These are phyloP conservation scores for Raphanus raphanistrum DNA, from an alignment of 345 rosid species.

Conservation along the genomic window DNA sequence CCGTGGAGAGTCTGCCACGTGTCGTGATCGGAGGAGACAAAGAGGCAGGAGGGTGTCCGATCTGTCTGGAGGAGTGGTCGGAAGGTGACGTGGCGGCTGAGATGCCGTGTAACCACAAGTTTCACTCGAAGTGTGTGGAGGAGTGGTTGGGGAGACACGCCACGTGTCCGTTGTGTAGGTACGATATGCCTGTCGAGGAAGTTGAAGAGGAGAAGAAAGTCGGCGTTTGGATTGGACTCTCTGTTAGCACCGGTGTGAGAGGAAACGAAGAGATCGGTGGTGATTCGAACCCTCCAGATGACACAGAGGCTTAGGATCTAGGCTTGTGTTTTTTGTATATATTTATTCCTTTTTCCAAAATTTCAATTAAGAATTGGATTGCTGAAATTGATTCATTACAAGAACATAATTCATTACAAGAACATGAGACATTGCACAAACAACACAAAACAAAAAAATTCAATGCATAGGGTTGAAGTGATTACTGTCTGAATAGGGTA, in stretches of 20 bases:
- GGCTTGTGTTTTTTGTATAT: no score
- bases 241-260: constrained; percentile 8
- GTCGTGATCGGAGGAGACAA: constrained; percentile 20
- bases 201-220: constrained; percentile 4
- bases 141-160: constrained; percentile 39
- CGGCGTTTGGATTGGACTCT: constrained; percentile 29
- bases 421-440: neutral
- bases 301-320: neutral
- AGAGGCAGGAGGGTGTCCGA: constrained; percentile 23
- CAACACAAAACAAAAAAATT: constrained; percentile 4
- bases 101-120: constrained; percentile 43
- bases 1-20: constrained; percentile 38
- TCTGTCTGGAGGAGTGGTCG: constrained; percentile 40
- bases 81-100: constrained; percentile 41
- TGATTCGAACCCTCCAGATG: constrained; percentile 4
- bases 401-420: constrained; percentile 2
- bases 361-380: neutral
- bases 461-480: neutral
- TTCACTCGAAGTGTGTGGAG: constrained; percentile 41
- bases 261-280: constrained; percentile 1
- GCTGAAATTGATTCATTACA: neutral
- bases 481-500: neutral
- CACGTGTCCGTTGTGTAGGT: constrained; percentile 44
- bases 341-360: neutral
- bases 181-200: constrained; percentile 40